Conservation (phyloP, 2,329 filamentous ascomycete species). For the Thielaviopsis ethacetica region DNA sequence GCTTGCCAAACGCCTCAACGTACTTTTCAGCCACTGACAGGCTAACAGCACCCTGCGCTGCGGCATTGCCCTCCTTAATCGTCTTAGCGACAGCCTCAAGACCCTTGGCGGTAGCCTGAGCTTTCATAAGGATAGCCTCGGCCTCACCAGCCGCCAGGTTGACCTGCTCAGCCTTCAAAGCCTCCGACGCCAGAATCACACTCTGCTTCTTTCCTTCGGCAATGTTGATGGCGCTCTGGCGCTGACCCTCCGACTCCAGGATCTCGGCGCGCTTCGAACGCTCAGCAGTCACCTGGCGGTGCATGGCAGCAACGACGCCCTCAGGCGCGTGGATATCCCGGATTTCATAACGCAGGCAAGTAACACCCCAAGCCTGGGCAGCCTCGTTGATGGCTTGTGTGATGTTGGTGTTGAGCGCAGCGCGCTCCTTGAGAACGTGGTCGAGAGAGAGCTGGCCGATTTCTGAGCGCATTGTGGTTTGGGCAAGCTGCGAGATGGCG, state of each 20-base stretch:
- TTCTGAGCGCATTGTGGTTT: constrained; percentile 97
- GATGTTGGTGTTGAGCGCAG: constrained; percentile 92
- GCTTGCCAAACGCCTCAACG: constrained; percentile 80
- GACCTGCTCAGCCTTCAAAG: constrained; percentile 76
- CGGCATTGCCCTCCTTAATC: constrained; percentile 55
- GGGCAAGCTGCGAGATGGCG: constrained; percentile 91
- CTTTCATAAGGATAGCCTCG: constrained; percentile 78
- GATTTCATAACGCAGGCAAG: constrained; percentile 93
- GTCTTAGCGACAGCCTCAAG: constrained; percentile 71
- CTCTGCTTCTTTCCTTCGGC: constrained; percentile 95
- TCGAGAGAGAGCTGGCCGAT: constrained; percentile 94
- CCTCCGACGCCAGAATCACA: constrained; percentile 90
- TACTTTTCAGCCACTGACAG: constrained; percentile 93
- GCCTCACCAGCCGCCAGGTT: constrained; percentile 87
- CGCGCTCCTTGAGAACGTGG: constrained; percentile 93
- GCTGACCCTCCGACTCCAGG: constrained; percentile 88
- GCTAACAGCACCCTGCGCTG: constrained; percentile 71
- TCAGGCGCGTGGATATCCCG: constrained; percentile 92
- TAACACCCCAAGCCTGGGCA: constrained; percentile 90
- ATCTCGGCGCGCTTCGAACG: constrained; percentile 96
- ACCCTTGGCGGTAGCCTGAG: constrained; percentile 68
- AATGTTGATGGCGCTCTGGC: constrained; percentile 96
- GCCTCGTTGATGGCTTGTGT: constrained; percentile 98
- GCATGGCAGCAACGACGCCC: constrained; percentile 92
- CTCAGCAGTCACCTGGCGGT: constrained; percentile 93